Evolutionary conservation across 345 rosid species (phyloP), one percentile per base, ranked within the genome.

Genomic region (Combretum micranthum): DNA sequence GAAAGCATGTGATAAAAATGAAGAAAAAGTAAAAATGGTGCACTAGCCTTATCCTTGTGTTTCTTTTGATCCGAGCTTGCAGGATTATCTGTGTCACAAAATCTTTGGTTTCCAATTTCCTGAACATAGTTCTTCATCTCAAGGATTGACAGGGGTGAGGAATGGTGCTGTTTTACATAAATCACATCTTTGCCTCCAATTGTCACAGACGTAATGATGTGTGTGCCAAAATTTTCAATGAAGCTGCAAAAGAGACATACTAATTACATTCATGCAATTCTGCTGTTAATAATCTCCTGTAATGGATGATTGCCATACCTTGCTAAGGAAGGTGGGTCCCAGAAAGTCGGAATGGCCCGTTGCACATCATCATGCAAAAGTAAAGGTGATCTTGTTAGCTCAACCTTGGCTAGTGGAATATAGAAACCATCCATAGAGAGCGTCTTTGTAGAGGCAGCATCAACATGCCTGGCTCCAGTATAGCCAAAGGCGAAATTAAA

Each of bases 181-280:
- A 80, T 77, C 67, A 75, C 73, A 75, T 86, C 94, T 74, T 81
- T 86, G 49, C 94, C 87, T 46, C 94, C 94, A 52, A 86, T 72
- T 48, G 94, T 83, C 50, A 83, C 79, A 20, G 94, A 86, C 23
- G 83, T 70, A 44, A 83, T 76, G 45, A 83, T 70, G 67, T 83
- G 94, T 0, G 94, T 86, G 64, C 94, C 94, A 62, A 77, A 83
- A 65, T 70, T 77, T 74, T 83, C 85, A 56, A 86, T 81, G 55
- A 86, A 86, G 54, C 94, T 86, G 85, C 62, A 57, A 75, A 59
- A 72, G 53, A 25, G 25, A 59, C 20, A 52, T 49, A 49, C 50
- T 10, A 17, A 58, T 76, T 61, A 80, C 45, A 15, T 44, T 10
- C 19, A 14, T 13, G 19, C 25, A 26, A 48, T 26, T 22, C 50